Percentiles rank a stretch among this genome's conserved stretches.
These are phyloP conservation scores for Hypoxylon sp. DNA, from an alignment of 2,329 filamentous ascomycete species.

Conservation along the genomic window DNA sequence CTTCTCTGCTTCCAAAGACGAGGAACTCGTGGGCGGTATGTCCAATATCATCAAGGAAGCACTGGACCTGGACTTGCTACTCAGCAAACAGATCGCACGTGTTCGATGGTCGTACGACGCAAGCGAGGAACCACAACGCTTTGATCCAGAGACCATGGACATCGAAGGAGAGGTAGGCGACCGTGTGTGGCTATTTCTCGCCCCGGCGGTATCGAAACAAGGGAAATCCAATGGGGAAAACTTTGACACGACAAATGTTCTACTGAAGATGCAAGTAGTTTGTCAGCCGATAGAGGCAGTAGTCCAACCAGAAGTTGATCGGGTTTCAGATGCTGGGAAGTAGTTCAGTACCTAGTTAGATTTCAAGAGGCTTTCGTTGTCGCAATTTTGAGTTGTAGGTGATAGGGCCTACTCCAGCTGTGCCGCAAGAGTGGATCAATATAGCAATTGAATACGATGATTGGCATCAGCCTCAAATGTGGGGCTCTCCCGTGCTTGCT, in stretches of 20 bases:
- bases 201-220: neutral
- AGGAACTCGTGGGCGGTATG: neutral
- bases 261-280: neutral
- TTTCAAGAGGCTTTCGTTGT: neutral
- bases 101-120: constrained; percentile 1
- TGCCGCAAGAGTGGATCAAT: neutral
- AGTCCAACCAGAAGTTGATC: neutral
- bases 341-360: constrained; percentile 1
- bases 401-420: too few species aligned
- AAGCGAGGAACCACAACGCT: neutral
- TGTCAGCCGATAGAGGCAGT: neutral
- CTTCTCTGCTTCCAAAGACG: neutral
- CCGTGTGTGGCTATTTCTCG: neutral
- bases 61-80: constrained; percentile 3
- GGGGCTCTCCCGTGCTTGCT: too few species aligned
- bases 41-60: neutral
- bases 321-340: constrained; percentile 1
- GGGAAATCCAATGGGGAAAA: neutral
- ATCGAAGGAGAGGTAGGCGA: neutral
- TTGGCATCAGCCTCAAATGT: too few species aligned
- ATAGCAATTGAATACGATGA: neutral
- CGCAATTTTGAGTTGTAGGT: neutral
- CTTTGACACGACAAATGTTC: neutral
- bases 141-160: neutral
- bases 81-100: neutral